These are phyloP conservation scores for Botrytis cinerea DNA, from an alignment of 2,329 filamentous ascomycete genomes.

Conservation along the genomic window DNA sequence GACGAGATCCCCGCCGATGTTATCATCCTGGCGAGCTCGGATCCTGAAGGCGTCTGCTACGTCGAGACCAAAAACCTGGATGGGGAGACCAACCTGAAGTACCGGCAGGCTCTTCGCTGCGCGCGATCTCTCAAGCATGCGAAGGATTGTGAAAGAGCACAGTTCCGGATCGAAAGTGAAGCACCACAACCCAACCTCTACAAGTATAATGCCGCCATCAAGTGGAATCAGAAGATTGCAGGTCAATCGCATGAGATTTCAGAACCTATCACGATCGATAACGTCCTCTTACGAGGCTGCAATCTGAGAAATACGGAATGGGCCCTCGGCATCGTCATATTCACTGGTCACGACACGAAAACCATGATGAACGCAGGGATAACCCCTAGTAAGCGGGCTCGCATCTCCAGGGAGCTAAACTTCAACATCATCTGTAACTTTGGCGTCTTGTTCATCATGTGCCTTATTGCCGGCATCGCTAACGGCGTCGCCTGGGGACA, in stretches of 20 bases:
- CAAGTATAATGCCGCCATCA: conserved; percentile 86
- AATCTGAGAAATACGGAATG: conserved; percentile 95
- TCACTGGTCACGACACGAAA: conserved; percentile 94
- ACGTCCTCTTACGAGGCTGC: conserved; percentile 88
- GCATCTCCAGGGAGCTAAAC: conserved; percentile 91
- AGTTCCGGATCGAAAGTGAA: conserved; percentile 90
- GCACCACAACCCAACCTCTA: conserved; percentile 91
- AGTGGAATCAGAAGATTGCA: conserved; percentile 75
- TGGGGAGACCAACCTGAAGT: conserved; percentile 96
- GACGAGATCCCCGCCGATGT: conserved; percentile 94
- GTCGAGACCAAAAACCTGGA: conserved; percentile 98
- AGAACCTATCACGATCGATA: conserved; percentile 93
- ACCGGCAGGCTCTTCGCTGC: conserved; percentile 85
- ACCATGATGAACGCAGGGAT: conserved; percentile 99
- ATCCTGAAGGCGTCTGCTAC: conserved; percentile 91
- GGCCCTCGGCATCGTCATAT: conserved; percentile 88
- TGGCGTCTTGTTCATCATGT: conserved; percentile 84
- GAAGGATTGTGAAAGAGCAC: conserved; percentile 83
- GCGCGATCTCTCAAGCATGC: conserved; percentile 83
- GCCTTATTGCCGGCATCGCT: conserved; percentile 78
- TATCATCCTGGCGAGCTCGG: conserved; percentile 88
- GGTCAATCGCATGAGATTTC: conserved; percentile 73
- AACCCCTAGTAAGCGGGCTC: conserved; percentile 89
- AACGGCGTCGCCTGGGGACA: conserved; percentile 82
- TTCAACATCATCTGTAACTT: conserved; percentile 99